Evolutionary conservation across 345 rosid genomes (phyloP).

Genomic region (Heritiera littoralis): DNA sequence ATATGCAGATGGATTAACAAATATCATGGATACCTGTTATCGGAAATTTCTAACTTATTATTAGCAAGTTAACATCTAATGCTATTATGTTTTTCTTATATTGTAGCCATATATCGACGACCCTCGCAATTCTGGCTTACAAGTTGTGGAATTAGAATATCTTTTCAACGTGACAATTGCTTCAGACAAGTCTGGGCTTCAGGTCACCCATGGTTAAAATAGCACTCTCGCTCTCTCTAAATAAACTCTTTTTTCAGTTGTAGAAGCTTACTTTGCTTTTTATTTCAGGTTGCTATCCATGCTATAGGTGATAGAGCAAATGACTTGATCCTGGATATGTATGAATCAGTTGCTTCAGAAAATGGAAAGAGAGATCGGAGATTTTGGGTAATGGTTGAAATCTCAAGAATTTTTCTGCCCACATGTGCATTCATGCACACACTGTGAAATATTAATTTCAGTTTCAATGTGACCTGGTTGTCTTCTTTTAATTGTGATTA

Average conservation of each 20-base stretch:
- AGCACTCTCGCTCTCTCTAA: background rate
- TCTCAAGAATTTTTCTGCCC: slow-evolving; percentile 16
- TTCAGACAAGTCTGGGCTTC: slow-evolving; percentile 78
- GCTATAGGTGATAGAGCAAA: slow-evolving; percentile 94
- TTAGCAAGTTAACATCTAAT: background rate
- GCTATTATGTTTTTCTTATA: background rate
- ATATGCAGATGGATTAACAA: background rate
- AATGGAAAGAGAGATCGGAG: slow-evolving; percentile 81
- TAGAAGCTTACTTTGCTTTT: slow-evolving; percentile 10
- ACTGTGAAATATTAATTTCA: slow-evolving; percentile 2
- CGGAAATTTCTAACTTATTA: no score
- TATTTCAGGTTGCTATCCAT: slow-evolving; percentile 81
- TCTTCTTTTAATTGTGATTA: slow-evolving; percentile 3
- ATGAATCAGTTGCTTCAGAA: slow-evolving; percentile 51
- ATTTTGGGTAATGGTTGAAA: slow-evolving; percentile 63
- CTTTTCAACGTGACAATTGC: slow-evolving; percentile 70
- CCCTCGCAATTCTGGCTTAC: slow-evolving; percentile 72
- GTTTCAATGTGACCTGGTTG: background rate
- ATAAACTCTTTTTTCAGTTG: background rate
- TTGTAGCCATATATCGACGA: slow-evolving; percentile 70
- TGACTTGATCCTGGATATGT: slow-evolving; percentile 69
- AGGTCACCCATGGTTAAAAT: slow-evolving; percentile 41
- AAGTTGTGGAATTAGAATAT: slow-evolving; percentile 51
- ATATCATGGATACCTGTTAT: background rate
- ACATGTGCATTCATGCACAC: background rate